A percentile compares a stretch with the other conserved stretches of the same genome.
These are phyloP conservation scores for Grigorovia humatica DNA, from an alignment of 805 yeast genomes.

Conservation along the genomic window DNA sequence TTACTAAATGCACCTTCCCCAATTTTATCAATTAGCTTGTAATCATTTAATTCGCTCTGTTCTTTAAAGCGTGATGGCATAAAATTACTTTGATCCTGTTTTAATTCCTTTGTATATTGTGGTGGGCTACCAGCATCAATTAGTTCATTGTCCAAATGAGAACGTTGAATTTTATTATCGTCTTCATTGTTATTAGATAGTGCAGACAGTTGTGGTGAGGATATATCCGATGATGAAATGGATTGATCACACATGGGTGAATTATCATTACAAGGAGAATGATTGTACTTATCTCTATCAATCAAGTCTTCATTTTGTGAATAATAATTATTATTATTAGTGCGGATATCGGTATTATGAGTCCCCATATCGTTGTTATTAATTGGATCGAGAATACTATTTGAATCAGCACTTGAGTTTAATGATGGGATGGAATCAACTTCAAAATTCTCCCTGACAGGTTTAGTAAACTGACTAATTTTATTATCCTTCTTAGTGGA, in stretches of 20 bases:
- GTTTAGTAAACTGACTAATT: no score
- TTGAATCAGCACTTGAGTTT: neutral
- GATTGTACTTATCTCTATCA: no score
- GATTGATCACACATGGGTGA: neutral
- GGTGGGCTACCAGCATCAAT: neutral
- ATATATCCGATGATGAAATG: neutral
- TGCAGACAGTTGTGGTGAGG: neutral
- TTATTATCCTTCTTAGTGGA: neutral
- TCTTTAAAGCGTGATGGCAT: conserved; percentile 11
- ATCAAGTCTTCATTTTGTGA: no score
- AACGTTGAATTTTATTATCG: neutral
- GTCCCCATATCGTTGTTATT: no score
- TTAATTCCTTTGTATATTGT: neutral
- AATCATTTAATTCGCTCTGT: conserved; percentile 30
- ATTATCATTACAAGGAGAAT: neutral
- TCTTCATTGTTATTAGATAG: conserved; percentile 8
- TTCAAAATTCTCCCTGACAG: no score
- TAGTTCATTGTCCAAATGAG: conserved; percentile 1
- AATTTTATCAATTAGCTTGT: conserved; percentile 37
- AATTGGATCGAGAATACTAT: neutral
- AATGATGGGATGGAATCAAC: neutral
- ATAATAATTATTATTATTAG: no score
- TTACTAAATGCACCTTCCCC: conserved; percentile 82
- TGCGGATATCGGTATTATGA: no score
- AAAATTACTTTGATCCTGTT: conserved; percentile 15